phyloP scores from a whole-genome alignment of 441 rosid genomes.

The Croton setiger region DNA sequence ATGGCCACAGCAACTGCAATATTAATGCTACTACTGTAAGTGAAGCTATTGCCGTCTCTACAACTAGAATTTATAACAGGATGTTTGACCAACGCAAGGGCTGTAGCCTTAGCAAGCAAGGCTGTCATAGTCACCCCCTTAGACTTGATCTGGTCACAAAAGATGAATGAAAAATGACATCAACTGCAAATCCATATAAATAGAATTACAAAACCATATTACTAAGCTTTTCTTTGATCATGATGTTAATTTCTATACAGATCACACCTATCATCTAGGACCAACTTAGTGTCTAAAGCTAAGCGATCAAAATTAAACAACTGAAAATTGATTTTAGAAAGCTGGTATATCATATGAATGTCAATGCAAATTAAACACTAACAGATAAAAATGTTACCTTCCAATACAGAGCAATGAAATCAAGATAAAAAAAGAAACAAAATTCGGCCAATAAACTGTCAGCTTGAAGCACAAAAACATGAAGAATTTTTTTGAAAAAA shows the following conservation, averaged over 20 bases:
- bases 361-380: not conserved
- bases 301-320: not conserved
- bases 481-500: too few relatives aligned
- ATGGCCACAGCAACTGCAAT: conserved; percentile 94
- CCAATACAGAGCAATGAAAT: not conserved
- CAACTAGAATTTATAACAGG: conserved; percentile 84
- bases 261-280: not conserved
- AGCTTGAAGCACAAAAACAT: not conserved
- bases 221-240: not conserved
- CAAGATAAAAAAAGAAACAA: not conserved
- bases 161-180: not conserved
- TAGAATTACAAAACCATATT: not conserved
- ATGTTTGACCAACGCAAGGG: conserved; percentile 77
- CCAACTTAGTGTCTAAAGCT: not conserved
- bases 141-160: conserved; percentile 63
- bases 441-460: not conserved
- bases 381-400: not conserved
- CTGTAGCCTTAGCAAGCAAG: conserved; percentile 85
- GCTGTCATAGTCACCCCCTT: conserved; percentile 99
- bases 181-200: conserved; percentile 4
- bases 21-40: conserved; percentile 73
- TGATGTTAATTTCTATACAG: not conserved
- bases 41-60: conserved; percentile 83
- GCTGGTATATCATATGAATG: too few relatives aligned
- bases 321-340: not conserved